These are phyloP conservation scores for Otatea glauca DNA, from an alignment of 176 grass and related monocot species.

Conservation along the genomic window DNA sequence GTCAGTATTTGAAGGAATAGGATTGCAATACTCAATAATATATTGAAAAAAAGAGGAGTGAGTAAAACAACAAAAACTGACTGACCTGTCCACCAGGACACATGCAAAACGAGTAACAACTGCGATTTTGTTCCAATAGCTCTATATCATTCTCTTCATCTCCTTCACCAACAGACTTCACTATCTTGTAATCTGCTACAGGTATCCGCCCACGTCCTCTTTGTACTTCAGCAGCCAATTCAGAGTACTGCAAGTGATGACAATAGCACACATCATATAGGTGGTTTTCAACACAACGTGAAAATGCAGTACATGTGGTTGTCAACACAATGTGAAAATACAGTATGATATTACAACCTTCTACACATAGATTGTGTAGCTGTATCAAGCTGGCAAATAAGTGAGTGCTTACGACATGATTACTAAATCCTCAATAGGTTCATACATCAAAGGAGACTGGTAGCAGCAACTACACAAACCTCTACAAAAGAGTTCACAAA, in stretches of 20 bases:
- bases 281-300: slow-evolving; percentile 7
- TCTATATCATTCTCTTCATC: slow-evolving; percentile 37
- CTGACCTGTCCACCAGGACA: slow-evolving; percentile 95
- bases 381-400: slow-evolving; percentile 31
- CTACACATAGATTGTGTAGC: not conserved
- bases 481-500: not conserved
- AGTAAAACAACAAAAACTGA: not conserved
- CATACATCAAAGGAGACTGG: slow-evolving; percentile 10
- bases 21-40: slow-evolving; percentile 9
- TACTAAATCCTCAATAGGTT: not conserved
- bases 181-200: slow-evolving; percentile 96
- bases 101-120: slow-evolving; percentile 99
- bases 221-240: slow-evolving; percentile 81
- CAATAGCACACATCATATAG: slow-evolving; percentile 28
- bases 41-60: not conserved
- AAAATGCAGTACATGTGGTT: not conserved
- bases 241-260: slow-evolving; percentile 67
- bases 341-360: not conserved
- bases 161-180: slow-evolving; percentile 64
- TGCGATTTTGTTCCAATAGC: slow-evolving; percentile 51
- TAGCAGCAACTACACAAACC: not conserved
- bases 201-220: slow-evolving; percentile 94
- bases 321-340: slow-evolving; percentile 16
- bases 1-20: slow-evolving; percentile 6
- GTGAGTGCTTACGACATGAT: slow-evolving; percentile 10